phyloP scores from a whole-genome alignment of 768 basidiomycete species.

The Strobilomyces echinocephalus region DNA sequence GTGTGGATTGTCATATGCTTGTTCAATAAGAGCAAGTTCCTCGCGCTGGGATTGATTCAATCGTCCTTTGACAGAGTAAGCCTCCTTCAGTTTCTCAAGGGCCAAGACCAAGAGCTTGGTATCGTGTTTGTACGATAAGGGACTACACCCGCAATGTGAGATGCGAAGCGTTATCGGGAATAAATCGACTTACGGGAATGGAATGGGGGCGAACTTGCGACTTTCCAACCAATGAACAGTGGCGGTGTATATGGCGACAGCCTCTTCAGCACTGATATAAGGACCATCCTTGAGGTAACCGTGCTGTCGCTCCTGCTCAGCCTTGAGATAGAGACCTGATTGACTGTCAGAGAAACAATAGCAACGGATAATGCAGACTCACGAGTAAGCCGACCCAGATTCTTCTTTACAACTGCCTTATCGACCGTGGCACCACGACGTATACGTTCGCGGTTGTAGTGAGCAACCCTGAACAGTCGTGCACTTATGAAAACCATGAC shows the following conservation, averaged over 20 bases:
- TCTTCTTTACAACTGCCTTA: conserved; percentile 99
- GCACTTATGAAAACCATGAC: neutral
- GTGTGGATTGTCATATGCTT: conserved; percentile 99
- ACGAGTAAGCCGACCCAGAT: conserved; percentile 95
- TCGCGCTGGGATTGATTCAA: conserved; percentile 98
- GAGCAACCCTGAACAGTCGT: conserved; percentile 63
- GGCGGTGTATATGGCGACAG: conserved; percentile 96
- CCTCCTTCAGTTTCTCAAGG: conserved; percentile 97
- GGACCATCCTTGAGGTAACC: conserved; percentile 99
- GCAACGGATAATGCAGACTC: conserved; percentile 15
- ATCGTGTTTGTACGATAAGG: conserved; percentile 98
- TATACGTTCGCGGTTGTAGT: conserved; percentile 97
- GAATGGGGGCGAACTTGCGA: conserved; percentile 96
- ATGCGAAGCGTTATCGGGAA: neutral
- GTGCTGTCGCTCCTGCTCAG: conserved; percentile 98
- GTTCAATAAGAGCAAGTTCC: conserved; percentile 95
- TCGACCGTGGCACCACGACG: conserved; percentile 95
- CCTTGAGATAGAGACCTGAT: conserved; percentile 86
- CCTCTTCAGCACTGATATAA: conserved; percentile 97
- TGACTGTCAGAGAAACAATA: conserved; percentile 2
- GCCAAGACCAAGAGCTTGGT: conserved; percentile 96
- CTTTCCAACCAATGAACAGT: conserved; percentile 99
- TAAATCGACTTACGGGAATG: conserved; percentile 72
- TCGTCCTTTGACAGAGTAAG: conserved; percentile 96
- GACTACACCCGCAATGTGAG: conserved; percentile 39